phyloP scores from a whole-genome alignment of 2,329 filamentous ascomycete genomes.

The Hypocrella siamensis region DNA sequence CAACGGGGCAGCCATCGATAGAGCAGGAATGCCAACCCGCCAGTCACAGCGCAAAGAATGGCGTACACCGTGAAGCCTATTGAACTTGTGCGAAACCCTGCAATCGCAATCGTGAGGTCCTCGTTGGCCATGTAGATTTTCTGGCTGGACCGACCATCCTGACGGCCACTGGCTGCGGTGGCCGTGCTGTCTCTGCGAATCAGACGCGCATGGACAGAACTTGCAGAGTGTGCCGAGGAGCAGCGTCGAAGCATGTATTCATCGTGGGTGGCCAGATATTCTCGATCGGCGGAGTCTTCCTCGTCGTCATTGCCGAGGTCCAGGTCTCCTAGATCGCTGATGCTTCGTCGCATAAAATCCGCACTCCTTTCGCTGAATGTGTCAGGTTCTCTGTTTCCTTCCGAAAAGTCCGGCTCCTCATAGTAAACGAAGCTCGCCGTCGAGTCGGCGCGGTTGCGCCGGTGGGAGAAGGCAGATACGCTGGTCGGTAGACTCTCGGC shows the following conservation, averaged over 20 bases:
- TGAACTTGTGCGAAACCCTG: constrained; percentile 70
- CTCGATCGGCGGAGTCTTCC: constrained; percentile 23
- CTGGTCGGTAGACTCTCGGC: constrained; percentile 94
- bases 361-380: constrained; percentile 11
- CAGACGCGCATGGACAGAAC: constrained; percentile 46
- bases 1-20: constrained; percentile 83
- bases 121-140: constrained; percentile 90
- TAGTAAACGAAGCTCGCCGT: constrained; percentile 84
- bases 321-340: constrained; percentile 23
- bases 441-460: constrained; percentile 66
- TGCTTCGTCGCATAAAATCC: constrained; percentile 13
- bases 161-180: constrained; percentile 50
- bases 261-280: constrained; percentile 22
- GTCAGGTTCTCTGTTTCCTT: constrained; percentile 12
- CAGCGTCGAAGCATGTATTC: constrained; percentile 40
- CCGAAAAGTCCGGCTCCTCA: constrained; percentile 34
- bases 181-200: constrained; percentile 54
- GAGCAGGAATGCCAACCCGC: constrained; percentile 68
- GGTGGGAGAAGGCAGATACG: constrained; percentile 79
- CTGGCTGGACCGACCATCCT: constrained; percentile 56
- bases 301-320: constrained; percentile 24
- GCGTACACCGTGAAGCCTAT: constrained; percentile 56
- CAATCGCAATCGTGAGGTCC: constrained; percentile 84
- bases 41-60: constrained; percentile 52
- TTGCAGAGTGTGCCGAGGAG: constrained; percentile 43